Evolutionary conservation across 352 stramenopile species (phyloP).

Genomic region (Phytophthora brassicae): DNA sequence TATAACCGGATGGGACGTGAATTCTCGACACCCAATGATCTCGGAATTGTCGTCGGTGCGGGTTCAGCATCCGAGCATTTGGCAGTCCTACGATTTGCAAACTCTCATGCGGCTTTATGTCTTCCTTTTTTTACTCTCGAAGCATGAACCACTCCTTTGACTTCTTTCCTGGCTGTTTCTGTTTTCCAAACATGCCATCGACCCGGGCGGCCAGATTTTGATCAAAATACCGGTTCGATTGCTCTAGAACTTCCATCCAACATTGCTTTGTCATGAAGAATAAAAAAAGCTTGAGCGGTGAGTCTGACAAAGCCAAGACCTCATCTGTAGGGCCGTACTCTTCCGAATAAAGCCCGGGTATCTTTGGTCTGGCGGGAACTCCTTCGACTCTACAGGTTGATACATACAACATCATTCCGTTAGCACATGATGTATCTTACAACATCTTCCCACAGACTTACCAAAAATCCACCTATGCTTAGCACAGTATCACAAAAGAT

Average conservation of each 20-base stretch:
- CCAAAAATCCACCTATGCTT: constrained; percentile 1
- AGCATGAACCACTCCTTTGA: not conserved
- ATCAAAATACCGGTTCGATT: constrained; percentile 1
- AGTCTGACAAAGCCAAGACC: not conserved
- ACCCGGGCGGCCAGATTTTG: not conserved
- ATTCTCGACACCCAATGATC: constrained; percentile 13
- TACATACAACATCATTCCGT: constrained; percentile 1
- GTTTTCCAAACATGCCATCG: constrained; percentile 6
- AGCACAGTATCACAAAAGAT: no score
- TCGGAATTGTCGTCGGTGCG: not conserved
- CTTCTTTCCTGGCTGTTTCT: not conserved
- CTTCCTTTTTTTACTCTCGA: not conserved
- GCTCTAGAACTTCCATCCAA: not conserved
- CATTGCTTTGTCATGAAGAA: constrained; percentile 11
- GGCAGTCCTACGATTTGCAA: not conserved
- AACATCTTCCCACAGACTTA: constrained; percentile 1
- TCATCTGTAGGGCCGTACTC: constrained; percentile 3
- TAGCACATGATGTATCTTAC: constrained; percentile 8
- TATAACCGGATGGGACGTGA: no score
- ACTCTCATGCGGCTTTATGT: constrained; percentile 2
- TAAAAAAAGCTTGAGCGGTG: constrained; percentile 3
- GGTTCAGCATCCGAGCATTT: constrained; percentile 7
- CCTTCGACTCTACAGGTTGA: not conserved
- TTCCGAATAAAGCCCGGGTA: not conserved
- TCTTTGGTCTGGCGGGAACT: not conserved